Percentiles rank a stretch among this genome's conserved stretches.
These are phyloP conservation scores for Marchantia polymorpha DNA, from an alignment of 225 moss, liverwort and hornwort species.

Conservation along the genomic window DNA sequence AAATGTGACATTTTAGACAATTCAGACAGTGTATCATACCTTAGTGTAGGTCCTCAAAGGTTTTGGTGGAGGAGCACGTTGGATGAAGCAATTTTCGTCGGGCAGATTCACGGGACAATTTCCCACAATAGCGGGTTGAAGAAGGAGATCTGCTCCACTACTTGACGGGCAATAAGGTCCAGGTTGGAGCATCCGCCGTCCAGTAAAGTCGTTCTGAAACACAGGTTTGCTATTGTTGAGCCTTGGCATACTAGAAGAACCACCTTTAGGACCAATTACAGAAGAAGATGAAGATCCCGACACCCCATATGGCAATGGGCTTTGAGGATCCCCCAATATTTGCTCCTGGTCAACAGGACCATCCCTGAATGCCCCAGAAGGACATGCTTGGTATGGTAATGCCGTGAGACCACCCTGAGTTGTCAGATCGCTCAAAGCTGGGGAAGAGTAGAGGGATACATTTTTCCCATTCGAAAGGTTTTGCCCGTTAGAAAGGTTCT, in stretches of 20 bases:
- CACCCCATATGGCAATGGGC: conserved; percentile 35
- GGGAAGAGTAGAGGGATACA: conserved; percentile 33
- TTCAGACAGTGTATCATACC: conserved; percentile 29
- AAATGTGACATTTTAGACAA: neutral
- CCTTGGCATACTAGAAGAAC: conserved; percentile 29
- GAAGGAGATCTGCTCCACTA: conserved; percentile 28
- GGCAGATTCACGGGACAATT: conserved; percentile 25
- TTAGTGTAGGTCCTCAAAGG: conserved; percentile 70
- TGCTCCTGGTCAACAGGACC: conserved; percentile 39
- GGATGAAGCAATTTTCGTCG: conserved; percentile 39
- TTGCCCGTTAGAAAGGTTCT: conserved; percentile 24
- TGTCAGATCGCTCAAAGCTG: conserved; percentile 35
- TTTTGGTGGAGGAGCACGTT: conserved; percentile 41
- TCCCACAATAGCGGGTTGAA: conserved; percentile 27
- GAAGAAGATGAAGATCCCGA: conserved; percentile 38
- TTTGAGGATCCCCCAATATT: conserved; percentile 35
- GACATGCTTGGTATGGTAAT: conserved; percentile 23
- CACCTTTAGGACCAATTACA: conserved; percentile 36
- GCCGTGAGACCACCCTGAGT: conserved; percentile 38
- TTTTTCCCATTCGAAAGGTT: conserved; percentile 25
- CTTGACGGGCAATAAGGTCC: conserved; percentile 18
- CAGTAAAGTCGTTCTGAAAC: conserved; percentile 34
- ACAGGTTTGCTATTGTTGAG: conserved; percentile 30
- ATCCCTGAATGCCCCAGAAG: conserved; percentile 33
- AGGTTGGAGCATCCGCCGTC: conserved; percentile 31